These are phyloP conservation scores for Ephemerocybe angulata DNA, from an alignment of 768 basidiomycete genomes.

Conservation along the genomic window DNA sequence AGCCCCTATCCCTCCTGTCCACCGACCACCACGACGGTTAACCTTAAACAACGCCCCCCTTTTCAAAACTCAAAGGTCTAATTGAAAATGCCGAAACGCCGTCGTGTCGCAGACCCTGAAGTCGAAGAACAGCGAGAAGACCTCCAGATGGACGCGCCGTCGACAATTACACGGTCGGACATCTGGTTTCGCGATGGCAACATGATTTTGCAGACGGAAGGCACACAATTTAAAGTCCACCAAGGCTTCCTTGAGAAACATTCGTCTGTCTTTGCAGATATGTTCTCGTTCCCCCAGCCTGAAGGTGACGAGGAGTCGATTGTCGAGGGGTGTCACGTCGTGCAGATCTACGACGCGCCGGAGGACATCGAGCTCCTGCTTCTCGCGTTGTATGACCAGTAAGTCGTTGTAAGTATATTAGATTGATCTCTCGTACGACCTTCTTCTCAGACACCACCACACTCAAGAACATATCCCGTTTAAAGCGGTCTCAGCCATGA, in stretches of 20 bases:
- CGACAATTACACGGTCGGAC: no score
- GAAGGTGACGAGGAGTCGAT: conserved; percentile 18
- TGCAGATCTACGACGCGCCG: conserved; percentile 29
- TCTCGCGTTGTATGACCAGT: background rate
- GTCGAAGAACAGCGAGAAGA: no score
- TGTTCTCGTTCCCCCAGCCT: conserved; percentile 20
- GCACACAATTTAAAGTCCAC: conserved; percentile 9
- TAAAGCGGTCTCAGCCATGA: conserved; percentile 8
- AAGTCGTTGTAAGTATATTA: no score
- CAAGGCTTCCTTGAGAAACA: conserved; percentile 9
- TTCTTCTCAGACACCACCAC: background rate
- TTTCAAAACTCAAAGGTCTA: no score
- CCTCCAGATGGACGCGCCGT: no score
- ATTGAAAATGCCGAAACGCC: no score
- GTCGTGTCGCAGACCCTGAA: no score
- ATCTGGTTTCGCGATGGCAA: conserved; percentile 11
- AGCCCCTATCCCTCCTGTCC: no score
- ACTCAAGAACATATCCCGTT: conserved; percentile 5
- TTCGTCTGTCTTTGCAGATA: conserved; percentile 9
- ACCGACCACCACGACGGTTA: no score
- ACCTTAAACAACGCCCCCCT: no score
- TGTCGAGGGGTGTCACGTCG: conserved; percentile 29
- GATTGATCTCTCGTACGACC: background rate
- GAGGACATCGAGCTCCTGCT: conserved; percentile 32
- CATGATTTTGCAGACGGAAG: conserved; percentile 4